These are phyloP conservation scores for Hygrocybe punicea DNA, from an alignment of 768 basidiomycete genomes.

Conservation along the genomic window DNA sequence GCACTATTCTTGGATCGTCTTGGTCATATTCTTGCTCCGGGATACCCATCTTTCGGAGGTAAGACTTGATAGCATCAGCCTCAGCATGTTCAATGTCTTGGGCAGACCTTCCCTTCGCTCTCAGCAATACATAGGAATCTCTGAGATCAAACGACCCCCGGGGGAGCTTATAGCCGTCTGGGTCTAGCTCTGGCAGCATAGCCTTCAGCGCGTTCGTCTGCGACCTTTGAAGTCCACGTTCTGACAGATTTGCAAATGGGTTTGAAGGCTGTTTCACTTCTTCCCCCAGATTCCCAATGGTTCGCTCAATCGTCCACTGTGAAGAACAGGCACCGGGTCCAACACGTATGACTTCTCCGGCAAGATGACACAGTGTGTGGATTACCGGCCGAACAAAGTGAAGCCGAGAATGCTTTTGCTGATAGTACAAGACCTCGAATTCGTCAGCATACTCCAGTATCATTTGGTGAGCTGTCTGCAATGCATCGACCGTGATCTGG, in stretches of 20 bases:
- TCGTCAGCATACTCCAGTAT: too few species aligned
- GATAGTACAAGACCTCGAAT: too few species aligned
- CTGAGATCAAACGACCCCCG: neutral
- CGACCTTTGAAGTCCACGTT: slow-evolving; percentile 9
- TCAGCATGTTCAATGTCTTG: neutral
- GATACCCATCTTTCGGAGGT: neutral
- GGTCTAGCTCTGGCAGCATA: slow-evolving; percentile 11
- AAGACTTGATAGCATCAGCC: neutral
- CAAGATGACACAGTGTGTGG: slow-evolving; percentile 12
- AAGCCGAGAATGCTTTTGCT: too few species aligned
- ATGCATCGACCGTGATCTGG: neutral
- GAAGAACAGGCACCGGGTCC: slow-evolving; percentile 12
- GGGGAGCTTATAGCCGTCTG: slow-evolving; percentile 20
- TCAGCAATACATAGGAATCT: neutral
- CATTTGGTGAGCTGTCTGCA: too few species aligned
- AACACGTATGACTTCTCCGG: slow-evolving; percentile 13
- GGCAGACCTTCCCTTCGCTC: neutral
- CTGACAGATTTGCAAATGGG: slow-evolving; percentile 18
- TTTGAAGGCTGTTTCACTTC: slow-evolving; percentile 19
- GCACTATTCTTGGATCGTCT: neutral
- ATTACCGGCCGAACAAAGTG: too few species aligned
- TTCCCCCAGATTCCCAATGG: slow-evolving; percentile 18
- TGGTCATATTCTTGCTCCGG: neutral
- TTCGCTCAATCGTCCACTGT: slow-evolving; percentile 21
- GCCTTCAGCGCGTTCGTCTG: neutral